phyloP scores from a whole-genome alignment of 306 rosid species.

The Dryas drummondii region DNA sequence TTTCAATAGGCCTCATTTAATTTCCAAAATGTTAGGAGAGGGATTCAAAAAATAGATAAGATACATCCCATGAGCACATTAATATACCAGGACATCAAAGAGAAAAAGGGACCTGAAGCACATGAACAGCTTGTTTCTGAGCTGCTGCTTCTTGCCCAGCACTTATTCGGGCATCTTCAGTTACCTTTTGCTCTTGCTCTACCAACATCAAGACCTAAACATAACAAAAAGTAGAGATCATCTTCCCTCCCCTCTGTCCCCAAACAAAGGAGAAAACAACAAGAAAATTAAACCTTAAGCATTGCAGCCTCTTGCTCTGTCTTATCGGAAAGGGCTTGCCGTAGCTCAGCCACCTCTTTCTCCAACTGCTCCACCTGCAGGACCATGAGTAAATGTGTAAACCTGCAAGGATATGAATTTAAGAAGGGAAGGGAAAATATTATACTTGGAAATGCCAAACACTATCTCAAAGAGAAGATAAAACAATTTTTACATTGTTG shows the following conservation, averaged over 20 bases:
- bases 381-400: slow-evolving; percentile 10
- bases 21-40: not conserved
- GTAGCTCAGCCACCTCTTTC: slow-evolving; percentile 63
- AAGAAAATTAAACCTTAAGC: slow-evolving; percentile 66
- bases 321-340: slow-evolving; percentile 63
- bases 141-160: slow-evolving; percentile 80
- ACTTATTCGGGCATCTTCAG: slow-evolving; percentile 82
- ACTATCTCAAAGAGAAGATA: not conserved
- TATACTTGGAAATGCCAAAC: not conserved
- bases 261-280: slow-evolving; percentile 13
- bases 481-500: not conserved
- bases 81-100: slow-evolving; percentile 15
- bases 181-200: slow-evolving; percentile 80
- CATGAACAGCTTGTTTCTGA: slow-evolving; percentile 64
- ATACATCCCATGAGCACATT: not conserved
- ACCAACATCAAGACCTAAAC: slow-evolving; percentile 64
- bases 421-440: not conserved
- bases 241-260: not conserved
- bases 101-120: slow-evolving; percentile 64
- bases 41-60: not conserved
- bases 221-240: not conserved
- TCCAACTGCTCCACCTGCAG: slow-evolving; percentile 87
- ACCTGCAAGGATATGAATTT: not conserved
- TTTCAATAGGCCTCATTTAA: not conserved
- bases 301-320: slow-evolving; percentile 86